Base-by-base conservation (phyloP, 2,329 filamentous ascomycete species). In the Ceratocystis ficicola region DNA sequence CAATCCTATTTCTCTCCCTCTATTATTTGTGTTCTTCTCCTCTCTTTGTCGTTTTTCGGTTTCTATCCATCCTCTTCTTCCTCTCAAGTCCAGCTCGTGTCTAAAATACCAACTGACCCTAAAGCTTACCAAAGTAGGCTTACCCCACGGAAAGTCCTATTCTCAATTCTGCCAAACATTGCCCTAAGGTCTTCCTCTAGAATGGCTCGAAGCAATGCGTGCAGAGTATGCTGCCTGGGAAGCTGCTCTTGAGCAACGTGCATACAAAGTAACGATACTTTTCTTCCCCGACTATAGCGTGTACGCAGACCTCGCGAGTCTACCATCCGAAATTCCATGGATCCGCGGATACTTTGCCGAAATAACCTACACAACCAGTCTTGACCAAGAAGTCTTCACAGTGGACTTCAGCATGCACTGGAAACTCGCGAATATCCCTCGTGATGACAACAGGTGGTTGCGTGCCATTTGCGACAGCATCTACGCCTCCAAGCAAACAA, bases 331-430 rank as follows among this genome's bases (percentile, higher is more conserved):
- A 8, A 48, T 48, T 48, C 46, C 46, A 20, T 48, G 17, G 17
- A n/a, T 48, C 6, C 17, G 20, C 6, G n/a, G 1, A 20, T 48
- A 20, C 20, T 48, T 17, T 20, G 44, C 44, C 3, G 44, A 48
- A 10, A 48, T 8, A n/a, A 6, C 2, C 3, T 48, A 48, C 46
- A 10, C 20, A 7, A 48, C 20, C 4, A 65, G 70, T 32, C 65
- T 70, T 25, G 69, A 70, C 65, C 36, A 30, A 15, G 69, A 70
- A 46, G 62, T 70, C 62, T 66, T 70, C 20, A 70, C 68, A 5
- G 68, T 70, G 60, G 65, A 70, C 46, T 17, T 62, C 41, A 44
- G 66, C 65, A 65, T 69, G 32, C 69, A 70, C 62, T 70, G 66
- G 66, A 68, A 69, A 57, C 67, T 70, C 30, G 25, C 8, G 4